Base-by-base conservation (phyloP, 2,329 filamentous ascomycete species). In the Knufia petricola region DNA sequence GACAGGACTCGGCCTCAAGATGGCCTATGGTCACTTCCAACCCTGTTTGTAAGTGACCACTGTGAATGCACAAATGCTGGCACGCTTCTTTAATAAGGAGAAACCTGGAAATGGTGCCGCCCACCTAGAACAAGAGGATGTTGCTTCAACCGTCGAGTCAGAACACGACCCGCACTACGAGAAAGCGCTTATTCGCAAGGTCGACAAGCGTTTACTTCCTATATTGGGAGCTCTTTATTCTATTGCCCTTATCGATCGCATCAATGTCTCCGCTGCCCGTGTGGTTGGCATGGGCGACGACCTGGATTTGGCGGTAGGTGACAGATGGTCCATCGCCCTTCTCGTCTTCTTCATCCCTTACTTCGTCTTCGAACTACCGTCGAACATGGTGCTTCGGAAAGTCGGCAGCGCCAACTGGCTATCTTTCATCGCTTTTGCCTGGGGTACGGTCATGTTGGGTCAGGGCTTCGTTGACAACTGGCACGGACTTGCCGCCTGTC, bases 221-320 rank as follows among this genome's bases (percentile, higher is more conserved):
- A 61, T 68, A 0, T 52, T 73, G 26, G 68, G 66, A 1, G 49
- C 71, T 9, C 58, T 73, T 24, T 73, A 72, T 52, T 37, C 28
- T 12, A 9, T 48, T 15, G 36, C 46, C 17, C 71, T 72, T 49
- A 61, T 75, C 13, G 73, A 76, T 55, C 65, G 72, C 41, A 70
- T 68, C 26, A 77, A 77, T 52, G 70, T 75, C 43, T 71, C 73
- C 46, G 77, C 77, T 66, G 75, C 75, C 1, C 66, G 68, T 52
- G 74, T 75, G 38, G 73, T 74, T 1, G 75, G 74, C 31, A 76
- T 78, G 72, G 53, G 65, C 45, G 60, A 70, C 38, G 72, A 74
- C 23, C 66, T 79, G 13, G 49, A 69, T 8, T 63, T 79, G 15
- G 57, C 60, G n/a, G 66, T 68, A 10, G 62, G 67, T n/a, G 60